A percentile compares a stretch with the other conserved stretches of the same genome.
Evolutionary conservation across 2,329 filamentous ascomycete genomes (phyloP).

Genomic region (Colletotrichum simmondsii): DNA sequence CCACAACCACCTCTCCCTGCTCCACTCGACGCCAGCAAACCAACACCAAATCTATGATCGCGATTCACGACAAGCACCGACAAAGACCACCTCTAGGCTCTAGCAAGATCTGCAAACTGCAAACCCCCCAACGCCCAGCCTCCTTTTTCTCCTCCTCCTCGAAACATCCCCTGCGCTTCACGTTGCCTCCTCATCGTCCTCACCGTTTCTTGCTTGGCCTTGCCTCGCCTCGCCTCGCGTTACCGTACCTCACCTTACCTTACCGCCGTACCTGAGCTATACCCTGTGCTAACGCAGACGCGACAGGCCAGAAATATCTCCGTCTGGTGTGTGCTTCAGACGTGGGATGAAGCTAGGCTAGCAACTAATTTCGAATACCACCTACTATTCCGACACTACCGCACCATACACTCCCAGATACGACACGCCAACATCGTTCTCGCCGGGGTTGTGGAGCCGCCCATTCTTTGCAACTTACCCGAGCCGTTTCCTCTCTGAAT

Average conservation of each 20-base stretch:
- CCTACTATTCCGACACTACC: slow-evolving; percentile 10
- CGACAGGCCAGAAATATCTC: slow-evolving; percentile 9
- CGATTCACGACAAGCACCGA: background rate
- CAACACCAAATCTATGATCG: slow-evolving; percentile 9
- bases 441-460: slow-evolving; percentile 14
- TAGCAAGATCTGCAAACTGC: background rate
- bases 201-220: slow-evolving; percentile 18
- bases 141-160: background rate
- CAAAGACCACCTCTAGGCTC: background rate
- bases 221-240: background rate
- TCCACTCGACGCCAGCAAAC: slow-evolving; percentile 24
- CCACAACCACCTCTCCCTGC: background rate
- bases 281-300: background rate
- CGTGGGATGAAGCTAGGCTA: slow-evolving; percentile 29
- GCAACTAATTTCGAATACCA: slow-evolving; percentile 27
- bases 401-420: background rate
- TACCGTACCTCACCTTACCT: background rate
- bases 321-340: slow-evolving; percentile 30
- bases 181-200: slow-evolving; percentile 18
- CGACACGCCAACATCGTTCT: slow-evolving; percentile 9
- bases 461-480: background rate
- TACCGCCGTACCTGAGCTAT: slow-evolving; percentile 13
- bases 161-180: slow-evolving; percentile 16
- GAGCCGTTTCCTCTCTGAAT: slow-evolving; percentile 1
- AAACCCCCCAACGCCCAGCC: slow-evolving; percentile 13